Percentiles rank a stretch among this genome's conserved stretches.
These are phyloP conservation scores for Entomortierella beljakovae DNA, from an alignment of 192 early-diverging fungal species.

Conservation along the genomic window DNA sequence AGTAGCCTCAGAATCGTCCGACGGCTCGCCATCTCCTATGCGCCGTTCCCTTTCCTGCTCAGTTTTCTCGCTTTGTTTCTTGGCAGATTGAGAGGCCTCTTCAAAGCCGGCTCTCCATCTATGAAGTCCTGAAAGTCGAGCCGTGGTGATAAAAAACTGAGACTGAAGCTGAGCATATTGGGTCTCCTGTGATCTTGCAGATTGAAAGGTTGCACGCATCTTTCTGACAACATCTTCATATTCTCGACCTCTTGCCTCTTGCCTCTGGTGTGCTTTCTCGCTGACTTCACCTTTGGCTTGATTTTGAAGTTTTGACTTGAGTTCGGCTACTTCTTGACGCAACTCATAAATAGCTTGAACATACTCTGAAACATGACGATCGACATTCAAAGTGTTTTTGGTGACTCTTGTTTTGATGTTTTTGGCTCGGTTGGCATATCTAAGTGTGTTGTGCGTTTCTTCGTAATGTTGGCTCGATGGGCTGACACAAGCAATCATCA, in stretches of 20 bases:
- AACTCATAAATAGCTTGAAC: slow-evolving; percentile 70
- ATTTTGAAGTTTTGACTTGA: slow-evolving; percentile 56
- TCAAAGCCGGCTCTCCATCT: slow-evolving; percentile 39
- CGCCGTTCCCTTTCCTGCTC: slow-evolving; percentile 14
- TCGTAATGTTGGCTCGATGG: slow-evolving; percentile 85
- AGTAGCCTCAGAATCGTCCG: slow-evolving; percentile 1
- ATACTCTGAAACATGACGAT: slow-evolving; percentile 71
- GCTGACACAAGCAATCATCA: slow-evolving; percentile 96
- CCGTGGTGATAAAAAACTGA: slow-evolving; percentile 27
- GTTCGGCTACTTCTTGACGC: slow-evolving; percentile 66
- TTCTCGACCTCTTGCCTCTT: slow-evolving; percentile 16
- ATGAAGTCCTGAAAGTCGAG: slow-evolving; percentile 18
- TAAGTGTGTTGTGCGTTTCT: slow-evolving; percentile 96
- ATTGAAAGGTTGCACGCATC: slow-evolving; percentile 45
- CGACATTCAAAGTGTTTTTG: slow-evolving; percentile 73
- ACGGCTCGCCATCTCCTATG: background rate
- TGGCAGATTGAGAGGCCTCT: slow-evolving; percentile 19
- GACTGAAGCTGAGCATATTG: slow-evolving; percentile 39
- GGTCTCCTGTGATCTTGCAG: slow-evolving; percentile 26
- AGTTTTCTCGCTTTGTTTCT: slow-evolving; percentile 10
- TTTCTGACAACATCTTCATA: slow-evolving; percentile 37
- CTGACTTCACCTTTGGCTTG: slow-evolving; percentile 24
- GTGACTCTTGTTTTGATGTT: slow-evolving; percentile 93
- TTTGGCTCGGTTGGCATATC: slow-evolving; percentile 96
- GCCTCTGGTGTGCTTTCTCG: slow-evolving; percentile 27